Evolutionary conservation across 1,284 basidiomycete genomes (phyloP), one percentile per base, ranked within the genome.

Genomic region (Sanghuangporus baumii): DNA sequence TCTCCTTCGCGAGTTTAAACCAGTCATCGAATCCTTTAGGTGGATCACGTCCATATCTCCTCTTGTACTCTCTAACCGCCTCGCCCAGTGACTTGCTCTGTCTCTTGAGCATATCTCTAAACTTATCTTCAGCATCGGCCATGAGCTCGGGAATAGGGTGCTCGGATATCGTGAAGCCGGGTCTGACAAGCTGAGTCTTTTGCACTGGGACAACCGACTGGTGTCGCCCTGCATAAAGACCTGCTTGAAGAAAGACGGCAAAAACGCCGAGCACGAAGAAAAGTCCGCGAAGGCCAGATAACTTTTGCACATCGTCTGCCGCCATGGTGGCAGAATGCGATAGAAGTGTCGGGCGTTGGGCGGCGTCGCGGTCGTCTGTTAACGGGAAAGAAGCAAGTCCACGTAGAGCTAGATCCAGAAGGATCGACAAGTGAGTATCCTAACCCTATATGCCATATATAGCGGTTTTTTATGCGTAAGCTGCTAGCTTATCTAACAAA

Each of bases 11-110:
- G 74, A 96, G 97, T 60, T 78, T 74, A 81, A 86, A 97, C 95
- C 95, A 98, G 47, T 84, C 76, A 70, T 95, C 93, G 69, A 97
- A 97, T 0, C 94, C 94, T 60, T 82, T 84, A 0, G 95, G 95
- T 3, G 95, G 94, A n/a, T 83, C 75, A 48, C 87, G 85, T 2
- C 78, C 76, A 73, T 96, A 96, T 56, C 95, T 79, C 52, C 80
- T 75, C 68, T 79, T 81, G 76, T 98, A 98, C 73, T 94, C 92
- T 5, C 75, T 75, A 1, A 92, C 88, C 0, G 94, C 94, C 41
- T 83, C 83, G 8, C 74, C 71, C 16, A 97, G 78, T 0, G 90
- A 89, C 69, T 81, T 83, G 72, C 91, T 94, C 75, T 97, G 94
- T 48, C 79, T 76, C 1, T 73, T 76, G 16, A 97, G 72, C 67